These are phyloP conservation scores for Marasmius tenuissimus DNA, from an alignment of 1,284 basidiomycete species.

Conservation along the genomic window DNA sequence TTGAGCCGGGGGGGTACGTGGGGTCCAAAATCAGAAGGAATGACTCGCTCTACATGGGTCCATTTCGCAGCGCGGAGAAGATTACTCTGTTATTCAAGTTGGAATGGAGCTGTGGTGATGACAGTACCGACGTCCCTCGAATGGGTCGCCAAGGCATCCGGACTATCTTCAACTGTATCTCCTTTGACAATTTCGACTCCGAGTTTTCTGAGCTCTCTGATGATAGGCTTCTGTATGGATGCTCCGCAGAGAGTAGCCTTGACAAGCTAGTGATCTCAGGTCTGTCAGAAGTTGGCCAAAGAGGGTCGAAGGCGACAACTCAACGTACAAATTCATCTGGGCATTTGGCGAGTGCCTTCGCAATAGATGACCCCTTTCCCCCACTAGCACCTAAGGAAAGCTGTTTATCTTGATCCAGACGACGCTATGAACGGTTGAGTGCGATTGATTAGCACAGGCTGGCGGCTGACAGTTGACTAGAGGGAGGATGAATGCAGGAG, in stretches of 20 bases:
- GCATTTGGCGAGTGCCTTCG: slow-evolving; percentile 1
- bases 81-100: not conserved
- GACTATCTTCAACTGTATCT: not conserved
- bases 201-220: not conserved
- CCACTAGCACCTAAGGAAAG: not conserved
- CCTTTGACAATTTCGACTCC: not conserved
- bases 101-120: not conserved
- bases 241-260: too few relatives aligned
- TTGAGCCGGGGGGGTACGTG: not conserved
- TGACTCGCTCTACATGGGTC: not conserved
- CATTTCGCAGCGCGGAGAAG: not conserved
- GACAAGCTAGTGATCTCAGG: too few relatives aligned
- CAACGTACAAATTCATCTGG: too few relatives aligned
- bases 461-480: too few relatives aligned
- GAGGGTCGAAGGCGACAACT: too few relatives aligned
- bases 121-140: not conserved
- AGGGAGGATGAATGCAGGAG: too few relatives aligned
- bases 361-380: not conserved
- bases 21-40: slow-evolving; percentile 1
- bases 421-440: not conserved
- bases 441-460: too few relatives aligned
- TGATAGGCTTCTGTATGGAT: too few relatives aligned
- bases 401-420: not conserved
- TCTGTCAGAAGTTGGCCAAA: too few relatives aligned
- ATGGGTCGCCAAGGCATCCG: not conserved